These are phyloP conservation scores for Rossbeevera mucosa DNA, from an alignment of 768 basidiomycete genomes.

Conservation along the genomic window DNA sequence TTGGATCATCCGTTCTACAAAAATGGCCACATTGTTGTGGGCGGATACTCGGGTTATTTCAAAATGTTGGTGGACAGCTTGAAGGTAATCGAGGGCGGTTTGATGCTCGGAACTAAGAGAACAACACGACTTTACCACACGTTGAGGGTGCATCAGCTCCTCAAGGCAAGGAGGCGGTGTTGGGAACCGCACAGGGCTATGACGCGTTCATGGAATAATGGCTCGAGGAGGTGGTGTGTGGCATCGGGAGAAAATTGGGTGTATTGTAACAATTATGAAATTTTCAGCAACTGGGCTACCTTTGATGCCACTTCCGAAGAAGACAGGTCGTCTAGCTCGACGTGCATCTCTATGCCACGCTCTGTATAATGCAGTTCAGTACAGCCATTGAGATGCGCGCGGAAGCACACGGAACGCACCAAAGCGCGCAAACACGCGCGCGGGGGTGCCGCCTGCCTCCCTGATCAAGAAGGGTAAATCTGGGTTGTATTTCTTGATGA, in stretches of 20 bases:
- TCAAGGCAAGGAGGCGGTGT: conserved; percentile 19
- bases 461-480: conserved; percentile 81
- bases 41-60: not conserved
- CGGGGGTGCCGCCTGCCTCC: conserved; percentile 75
- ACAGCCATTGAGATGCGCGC: conserved; percentile 11
- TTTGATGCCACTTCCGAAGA: conserved; percentile 67
- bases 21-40: not conserved
- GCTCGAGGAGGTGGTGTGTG: not conserved
- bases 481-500: conserved; percentile 78
- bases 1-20: not conserved
- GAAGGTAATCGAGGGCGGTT: conserved; percentile 2
- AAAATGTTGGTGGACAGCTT: not conserved
- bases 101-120: conserved; percentile 4
- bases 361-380: conserved; percentile 42
- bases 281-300: conserved; percentile 56
- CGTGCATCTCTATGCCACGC: conserved; percentile 74
- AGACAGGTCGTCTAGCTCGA: conserved; percentile 73
- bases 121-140: conserved; percentile 20
- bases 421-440: conserved; percentile 79
- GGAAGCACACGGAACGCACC: conserved; percentile 47
- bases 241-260: conserved; percentile 1
- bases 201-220: not conserved
- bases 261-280: conserved; percentile 17
- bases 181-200: not conserved
- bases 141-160: conserved; percentile 13